Conservation (phyloP, 306 rosid genomes). For the Hippophae gyantsensis region DNA sequence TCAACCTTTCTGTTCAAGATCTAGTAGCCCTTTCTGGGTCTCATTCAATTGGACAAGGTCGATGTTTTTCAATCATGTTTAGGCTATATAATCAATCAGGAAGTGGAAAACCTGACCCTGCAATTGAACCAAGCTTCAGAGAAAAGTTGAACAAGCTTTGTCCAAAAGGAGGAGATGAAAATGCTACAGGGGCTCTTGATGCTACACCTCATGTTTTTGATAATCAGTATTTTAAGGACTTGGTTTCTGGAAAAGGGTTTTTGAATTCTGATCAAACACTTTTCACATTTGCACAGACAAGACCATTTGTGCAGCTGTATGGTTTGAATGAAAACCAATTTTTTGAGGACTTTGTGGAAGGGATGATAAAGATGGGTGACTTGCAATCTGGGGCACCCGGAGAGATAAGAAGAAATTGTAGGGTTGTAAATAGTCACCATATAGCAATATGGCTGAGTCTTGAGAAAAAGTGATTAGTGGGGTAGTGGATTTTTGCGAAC, state of each 20-base stretch:
- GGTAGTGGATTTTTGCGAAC: not conserved
- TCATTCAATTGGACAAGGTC: conserved; percentile 72
- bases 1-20: conserved; percentile 42
- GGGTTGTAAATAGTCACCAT: conserved; percentile 39
- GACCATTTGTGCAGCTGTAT: conserved; percentile 35
- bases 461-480: not conserved
- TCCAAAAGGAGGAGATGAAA: conserved; percentile 54
- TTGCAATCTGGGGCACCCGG: conserved; percentile 56
- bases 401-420: conserved; percentile 67
- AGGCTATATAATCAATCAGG: conserved; percentile 85
- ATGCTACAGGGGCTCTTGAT: conserved; percentile 65
- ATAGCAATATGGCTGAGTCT: conserved; percentile 12
- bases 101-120: conserved; percentile 59
- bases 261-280: conserved; percentile 82
- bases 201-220: conserved; percentile 63
- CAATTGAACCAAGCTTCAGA: conserved; percentile 41
- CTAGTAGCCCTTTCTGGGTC: conserved; percentile 85
- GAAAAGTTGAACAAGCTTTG: conserved; percentile 45
- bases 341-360: conserved; percentile 53
- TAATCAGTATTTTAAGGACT: conserved; percentile 84
- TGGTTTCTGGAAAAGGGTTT: conserved; percentile 67
- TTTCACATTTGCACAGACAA: conserved; percentile 34
- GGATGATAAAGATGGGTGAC: conserved; percentile 81
- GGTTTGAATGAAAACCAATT: conserved; percentile 33
- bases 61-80: conserved; percentile 88